Percentiles rank a stretch among this genome's conserved stretches.
These are phyloP conservation scores for Hansenula sp. DNA, from an alignment of 1,139 yeast genomes.

Conservation along the genomic window DNA sequence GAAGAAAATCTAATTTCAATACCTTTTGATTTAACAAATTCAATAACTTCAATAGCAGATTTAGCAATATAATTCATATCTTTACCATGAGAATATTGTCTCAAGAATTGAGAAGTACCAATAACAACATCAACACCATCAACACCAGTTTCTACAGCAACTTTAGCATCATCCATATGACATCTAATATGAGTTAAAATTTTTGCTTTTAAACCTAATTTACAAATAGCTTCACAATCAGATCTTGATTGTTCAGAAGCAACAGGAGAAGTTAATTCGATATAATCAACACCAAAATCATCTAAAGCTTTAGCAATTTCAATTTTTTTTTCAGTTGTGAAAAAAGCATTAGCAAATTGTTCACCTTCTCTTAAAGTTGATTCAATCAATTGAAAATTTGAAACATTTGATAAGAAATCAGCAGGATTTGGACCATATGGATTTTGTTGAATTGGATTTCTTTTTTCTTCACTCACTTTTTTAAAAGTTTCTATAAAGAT, in stretches of 20 bases:
- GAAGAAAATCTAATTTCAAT: conserved; percentile 96
- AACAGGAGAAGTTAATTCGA: conserved; percentile 95
- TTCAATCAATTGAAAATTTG: conserved; percentile 87
- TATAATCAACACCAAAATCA: conserved; percentile 97
- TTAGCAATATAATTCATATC: conserved; percentile 98
- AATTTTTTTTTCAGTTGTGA: conserved; percentile 90
- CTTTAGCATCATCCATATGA: conserved; percentile 97
- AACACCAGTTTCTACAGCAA: conserved; percentile 97
- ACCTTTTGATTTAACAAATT: conserved; percentile 94
- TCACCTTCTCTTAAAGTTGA: conserved; percentile 98
- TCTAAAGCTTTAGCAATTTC: conserved; percentile 97
- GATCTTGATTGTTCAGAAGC: conserved; percentile 90
- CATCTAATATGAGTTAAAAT: conserved; percentile 90
- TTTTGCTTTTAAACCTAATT: conserved; percentile 92
- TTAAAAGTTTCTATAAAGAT: conserved; percentile 33
- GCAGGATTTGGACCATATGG: conserved; percentile 97
- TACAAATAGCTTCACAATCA: conserved; percentile 98
- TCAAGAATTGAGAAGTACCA: conserved; percentile 93
- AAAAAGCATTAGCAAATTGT: conserved; percentile 97
- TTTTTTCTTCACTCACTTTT: conserved; percentile 45
- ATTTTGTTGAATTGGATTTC: conserved; percentile 35
- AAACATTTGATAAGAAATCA: conserved; percentile 86
- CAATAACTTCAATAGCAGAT: conserved; percentile 94
- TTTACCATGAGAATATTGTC: conserved; percentile 96
- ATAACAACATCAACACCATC: conserved; percentile 99